phyloP scores from a whole-genome alignment of 2,329 filamentous ascomycete genomes.

The Periconia sp. region DNA sequence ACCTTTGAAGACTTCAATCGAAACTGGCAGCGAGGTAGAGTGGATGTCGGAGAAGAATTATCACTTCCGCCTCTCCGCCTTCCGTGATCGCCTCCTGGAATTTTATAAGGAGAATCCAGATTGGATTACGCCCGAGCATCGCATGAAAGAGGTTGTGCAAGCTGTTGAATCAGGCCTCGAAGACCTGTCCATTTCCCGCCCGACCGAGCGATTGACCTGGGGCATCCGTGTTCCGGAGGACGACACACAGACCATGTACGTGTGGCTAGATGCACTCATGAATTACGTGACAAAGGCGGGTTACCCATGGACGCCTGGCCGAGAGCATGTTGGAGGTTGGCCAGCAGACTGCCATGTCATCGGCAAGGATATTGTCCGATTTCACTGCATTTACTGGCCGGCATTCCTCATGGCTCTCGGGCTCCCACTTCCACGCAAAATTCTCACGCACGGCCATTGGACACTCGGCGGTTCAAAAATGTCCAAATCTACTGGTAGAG shows the following conservation, averaged over 20 bases:
- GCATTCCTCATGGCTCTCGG: constrained; percentile 90
- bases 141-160: constrained; percentile 79
- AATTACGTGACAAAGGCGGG: constrained; percentile 92
- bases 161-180: constrained; percentile 80
- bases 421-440: constrained; percentile 76
- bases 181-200: constrained; percentile 89
- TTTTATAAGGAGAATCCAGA: constrained; percentile 80
- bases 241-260: constrained; percentile 87
- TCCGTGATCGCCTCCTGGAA: constrained; percentile 76
- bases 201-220: constrained; percentile 79
- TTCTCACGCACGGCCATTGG: constrained; percentile 95
- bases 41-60: constrained; percentile 95
- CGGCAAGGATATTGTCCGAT: constrained; percentile 93
- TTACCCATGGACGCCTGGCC: constrained; percentile 77
- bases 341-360: constrained; percentile 91
- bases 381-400: constrained; percentile 98
- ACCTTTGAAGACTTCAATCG: constrained; percentile 65
- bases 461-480: constrained; percentile 91
- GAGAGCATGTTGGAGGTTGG: constrained; percentile 73
- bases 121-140: constrained; percentile 74
- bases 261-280: constrained; percentile 95
- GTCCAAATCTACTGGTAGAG: constrained; percentile 94
- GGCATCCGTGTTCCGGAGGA: constrained; percentile 89
- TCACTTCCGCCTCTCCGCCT: constrained; percentile 87
- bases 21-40: constrained; percentile 92